Evolutionary conservation across 1,284 basidiomycete genomes (phyloP).

Genomic region (Malassezia globosa): DNA sequence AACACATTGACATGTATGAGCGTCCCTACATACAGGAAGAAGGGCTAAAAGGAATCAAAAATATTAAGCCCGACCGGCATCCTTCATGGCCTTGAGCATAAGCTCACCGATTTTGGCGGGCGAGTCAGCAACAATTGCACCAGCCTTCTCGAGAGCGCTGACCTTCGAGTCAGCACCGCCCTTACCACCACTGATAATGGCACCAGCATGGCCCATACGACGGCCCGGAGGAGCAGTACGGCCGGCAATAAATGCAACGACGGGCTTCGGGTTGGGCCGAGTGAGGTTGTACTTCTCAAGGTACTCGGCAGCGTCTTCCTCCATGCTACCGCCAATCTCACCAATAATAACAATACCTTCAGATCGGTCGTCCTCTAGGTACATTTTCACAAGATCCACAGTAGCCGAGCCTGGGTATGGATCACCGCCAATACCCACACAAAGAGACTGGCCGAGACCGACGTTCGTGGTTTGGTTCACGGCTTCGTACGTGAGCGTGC

Average conservation of each 20-base stretch:
- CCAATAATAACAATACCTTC: conserved; percentile 91
- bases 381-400: conserved; percentile 92
- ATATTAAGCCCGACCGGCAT: conserved; percentile 35
- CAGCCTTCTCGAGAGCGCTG: conserved; percentile 79
- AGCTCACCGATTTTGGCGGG: conserved; percentile 54
- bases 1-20: no score
- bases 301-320: conserved; percentile 97
- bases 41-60: no score
- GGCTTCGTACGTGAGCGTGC: conserved; percentile 45
- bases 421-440: conserved; percentile 95
- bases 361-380: conserved; percentile 69
- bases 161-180: conserved; percentile 94
- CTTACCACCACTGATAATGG: conserved; percentile 95
- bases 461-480: conserved; percentile 76
- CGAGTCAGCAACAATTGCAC: conserved; percentile 84
- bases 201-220: conserved; percentile 73
- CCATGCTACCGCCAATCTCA: conserved; percentile 98
- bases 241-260: conserved; percentile 95
- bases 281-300: conserved; percentile 86
- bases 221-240: conserved; percentile 87
- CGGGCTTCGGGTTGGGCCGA: conserved; percentile 75
- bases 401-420: conserved; percentile 93
- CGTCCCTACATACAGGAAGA: no score
- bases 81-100: conserved; percentile 45
- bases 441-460: conserved; percentile 90